Conservation (phyloP, 2,329 filamentous ascomycete genomes). For the Penicillium corylophilum region DNA sequence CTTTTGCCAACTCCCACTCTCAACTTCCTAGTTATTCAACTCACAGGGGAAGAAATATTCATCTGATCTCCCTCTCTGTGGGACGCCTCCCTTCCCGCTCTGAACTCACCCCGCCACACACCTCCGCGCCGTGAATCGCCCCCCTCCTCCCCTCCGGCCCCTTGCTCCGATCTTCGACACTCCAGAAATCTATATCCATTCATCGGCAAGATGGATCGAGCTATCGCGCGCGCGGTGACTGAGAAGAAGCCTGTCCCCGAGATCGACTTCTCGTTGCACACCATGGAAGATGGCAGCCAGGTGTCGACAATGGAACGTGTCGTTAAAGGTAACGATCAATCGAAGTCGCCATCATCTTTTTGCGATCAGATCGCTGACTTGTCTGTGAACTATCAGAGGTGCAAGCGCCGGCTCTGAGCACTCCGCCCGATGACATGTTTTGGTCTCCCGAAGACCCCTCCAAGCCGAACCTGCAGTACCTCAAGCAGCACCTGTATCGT, state of each 20-base stretch:
- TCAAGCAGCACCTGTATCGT: conserved; percentile 98
- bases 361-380: conserved; percentile 14
- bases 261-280: conserved; percentile 98
- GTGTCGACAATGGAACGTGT: conserved; percentile 95
- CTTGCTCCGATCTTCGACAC: conserved; percentile 10
- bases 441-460: conserved; percentile 79
- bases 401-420: conserved; percentile 91
- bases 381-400: conserved; percentile 64
- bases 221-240: conserved; percentile 81
- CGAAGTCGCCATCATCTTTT: conserved; percentile 1
- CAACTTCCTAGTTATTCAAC: background rate
- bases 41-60: background rate
- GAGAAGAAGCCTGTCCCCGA: conserved; percentile 95
- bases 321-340: conserved; percentile 78
- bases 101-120: conserved; percentile 12
- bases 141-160: conserved; percentile 3
- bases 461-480: conserved; percentile 89
- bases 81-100: conserved; percentile 12
- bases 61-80: conserved; percentile 5
- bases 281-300: conserved; percentile 94
- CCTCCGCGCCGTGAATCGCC: conserved; percentile 11
- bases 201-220: conserved; percentile 40
- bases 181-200: conserved; percentile 2
- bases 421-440: conserved; percentile 92
- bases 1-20: background rate